Evolutionary conservation across 352 stramenopile species (phyloP).

Genomic region (Phytophthora sp.): DNA sequence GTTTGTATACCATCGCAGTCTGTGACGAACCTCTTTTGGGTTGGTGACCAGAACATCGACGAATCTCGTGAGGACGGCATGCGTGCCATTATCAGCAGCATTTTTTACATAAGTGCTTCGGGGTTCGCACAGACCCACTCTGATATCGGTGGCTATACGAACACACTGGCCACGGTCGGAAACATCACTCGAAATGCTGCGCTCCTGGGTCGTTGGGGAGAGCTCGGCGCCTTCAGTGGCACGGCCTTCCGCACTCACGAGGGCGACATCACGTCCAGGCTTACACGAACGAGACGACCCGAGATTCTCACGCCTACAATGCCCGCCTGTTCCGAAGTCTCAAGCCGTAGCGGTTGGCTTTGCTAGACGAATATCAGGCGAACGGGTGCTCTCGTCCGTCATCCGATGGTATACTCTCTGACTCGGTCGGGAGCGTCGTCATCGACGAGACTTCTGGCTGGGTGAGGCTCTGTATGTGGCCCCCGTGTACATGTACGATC

Average conservation of each 20-base stretch:
- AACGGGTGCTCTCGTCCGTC: slow-evolving; percentile 33
- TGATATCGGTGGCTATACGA: slow-evolving; percentile 37
- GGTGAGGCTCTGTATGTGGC: slow-evolving; percentile 36
- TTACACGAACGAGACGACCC: slow-evolving; percentile 31
- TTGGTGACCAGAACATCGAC: slow-evolving; percentile 41
- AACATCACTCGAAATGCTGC: slow-evolving; percentile 34
- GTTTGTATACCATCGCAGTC: slow-evolving; percentile 33
- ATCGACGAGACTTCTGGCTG: slow-evolving; percentile 38
- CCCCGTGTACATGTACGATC: slow-evolving; percentile 39
- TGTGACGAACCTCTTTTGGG: slow-evolving; percentile 38
- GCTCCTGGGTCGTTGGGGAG: slow-evolving; percentile 34
- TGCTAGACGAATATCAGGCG: slow-evolving; percentile 29
- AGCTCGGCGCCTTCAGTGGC: slow-evolving; percentile 33
- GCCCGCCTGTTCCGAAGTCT: slow-evolving; percentile 34
- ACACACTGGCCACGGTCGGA: slow-evolving; percentile 27
- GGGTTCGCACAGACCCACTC: slow-evolving; percentile 36
- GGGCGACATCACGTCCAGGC: slow-evolving; percentile 38
- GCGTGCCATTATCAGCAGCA: slow-evolving; percentile 34
- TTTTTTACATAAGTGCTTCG: slow-evolving; percentile 31
- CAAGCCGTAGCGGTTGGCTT: slow-evolving; percentile 29
- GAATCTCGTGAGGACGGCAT: slow-evolving; percentile 33
- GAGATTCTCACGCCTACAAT: slow-evolving; percentile 37
- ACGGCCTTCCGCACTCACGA: slow-evolving; percentile 38
- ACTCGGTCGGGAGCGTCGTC: slow-evolving; percentile 16
- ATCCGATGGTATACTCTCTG: slow-evolving; percentile 33